Conservation (phyloP, 768 basidiomycete species). For the Tremella yokohamensis region DNA sequence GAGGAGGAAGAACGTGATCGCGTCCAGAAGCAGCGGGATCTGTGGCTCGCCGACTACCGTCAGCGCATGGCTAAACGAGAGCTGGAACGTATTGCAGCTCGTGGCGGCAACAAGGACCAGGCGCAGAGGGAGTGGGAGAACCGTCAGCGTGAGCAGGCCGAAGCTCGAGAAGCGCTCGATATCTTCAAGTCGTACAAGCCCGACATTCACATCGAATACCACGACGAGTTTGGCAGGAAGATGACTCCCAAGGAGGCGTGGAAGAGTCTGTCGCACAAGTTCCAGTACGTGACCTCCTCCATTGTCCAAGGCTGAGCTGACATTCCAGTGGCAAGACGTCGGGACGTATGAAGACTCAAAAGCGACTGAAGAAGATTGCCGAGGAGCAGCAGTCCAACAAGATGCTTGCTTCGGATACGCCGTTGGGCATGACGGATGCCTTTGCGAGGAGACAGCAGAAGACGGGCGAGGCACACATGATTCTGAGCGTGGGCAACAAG, state of each 20-base stretch:
- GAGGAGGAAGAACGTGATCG: conserved; percentile 74
- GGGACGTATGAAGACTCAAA: conserved; percentile 95
- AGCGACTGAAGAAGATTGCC: conserved; percentile 91
- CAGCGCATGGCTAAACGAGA: conserved; percentile 72
- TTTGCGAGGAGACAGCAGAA: conserved; percentile 92
- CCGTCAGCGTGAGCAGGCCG: conserved; percentile 81
- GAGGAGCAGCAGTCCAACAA: conserved; percentile 92
- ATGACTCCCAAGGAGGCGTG: conserved; percentile 91
- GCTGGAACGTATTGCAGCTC: conserved; percentile 67
- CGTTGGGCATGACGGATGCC: conserved; percentile 87
- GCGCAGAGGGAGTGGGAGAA: conserved; percentile 93
- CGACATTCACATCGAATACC: conserved; percentile 91
- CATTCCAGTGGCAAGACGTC: conserved; percentile 72
- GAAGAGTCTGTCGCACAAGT: conserved; percentile 95
- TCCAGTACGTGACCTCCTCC: conserved; percentile 59
- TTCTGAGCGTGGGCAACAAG: conserved; percentile 87
- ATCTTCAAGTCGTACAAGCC: conserved; percentile 92
- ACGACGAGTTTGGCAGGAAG: conserved; percentile 86
- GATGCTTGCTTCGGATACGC: conserved; percentile 93
- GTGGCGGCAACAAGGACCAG: conserved; percentile 79
- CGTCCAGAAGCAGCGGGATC: conserved; percentile 75
- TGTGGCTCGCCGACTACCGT: conserved; percentile 86
- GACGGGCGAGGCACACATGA: conserved; percentile 92
- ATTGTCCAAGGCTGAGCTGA: conserved; percentile 1
- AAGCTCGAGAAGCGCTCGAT: conserved; percentile 74